Evolutionary conservation across 1,284 basidiomycete species (phyloP), one percentile per base, ranked within the genome.

Genomic region (Malassezia sp.): DNA sequence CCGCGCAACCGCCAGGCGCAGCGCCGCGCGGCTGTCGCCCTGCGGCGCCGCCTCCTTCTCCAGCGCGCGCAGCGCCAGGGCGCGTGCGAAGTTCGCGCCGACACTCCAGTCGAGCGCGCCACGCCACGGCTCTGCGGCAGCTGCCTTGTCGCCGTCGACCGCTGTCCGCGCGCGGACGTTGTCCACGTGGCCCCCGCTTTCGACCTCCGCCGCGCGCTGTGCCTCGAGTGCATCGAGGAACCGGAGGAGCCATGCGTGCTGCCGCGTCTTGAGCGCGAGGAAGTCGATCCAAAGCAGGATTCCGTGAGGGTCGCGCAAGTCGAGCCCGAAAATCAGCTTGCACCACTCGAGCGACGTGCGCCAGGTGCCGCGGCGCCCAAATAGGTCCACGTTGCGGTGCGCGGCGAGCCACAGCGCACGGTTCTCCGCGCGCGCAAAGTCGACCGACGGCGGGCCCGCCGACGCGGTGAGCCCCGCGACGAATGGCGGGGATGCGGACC

Each of bases 221-320:
- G 52, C 52, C n/a, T 66, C 59, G 26, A 67, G 52, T 24, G 42
- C 42, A 4, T 47, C 34, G 21, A 63, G 38, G 15, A 63, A 45
- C 3, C 58, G 56, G 4, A 70, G 24, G n/a, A 68, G 41, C 67
- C 67, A 70, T 1, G 49, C 36, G 26, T 56, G 47, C 36, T 67
- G 62, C 18, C 50, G 49, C 5, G 54, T 48, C 40, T 70, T 70
- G 45, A 68, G 53, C 9, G 63, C 62, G 6, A 70, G n/a, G 21
- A 67, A 70, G 36, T 70, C 67, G 27, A 70, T 54, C 63, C 65
- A 68, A 4, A 70, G 57, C 42, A 70, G 28, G 28, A 57, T 56
- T 9, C 57, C 67, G 30, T 70, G 67, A 12, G 65, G 67, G 27
- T 70, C 67, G 17, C 56, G 55, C 2, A 50, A 56, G 24, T 63